These are phyloP conservation scores for Acidomyces sp. DNA, from an alignment of 495 filamentous ascomycete species.

Conservation along the genomic window DNA sequence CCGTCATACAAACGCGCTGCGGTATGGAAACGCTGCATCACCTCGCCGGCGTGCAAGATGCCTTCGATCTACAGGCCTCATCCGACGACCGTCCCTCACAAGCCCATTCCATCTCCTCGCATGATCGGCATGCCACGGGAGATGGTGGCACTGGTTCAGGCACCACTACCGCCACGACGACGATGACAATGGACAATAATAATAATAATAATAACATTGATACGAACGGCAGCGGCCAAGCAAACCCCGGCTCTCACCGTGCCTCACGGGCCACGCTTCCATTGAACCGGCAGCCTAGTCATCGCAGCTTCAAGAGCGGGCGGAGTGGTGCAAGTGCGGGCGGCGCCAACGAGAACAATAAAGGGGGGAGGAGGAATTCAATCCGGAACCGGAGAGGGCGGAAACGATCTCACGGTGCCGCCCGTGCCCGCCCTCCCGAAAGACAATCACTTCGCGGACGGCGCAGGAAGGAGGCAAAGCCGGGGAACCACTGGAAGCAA, in stretches of 20 bases:
- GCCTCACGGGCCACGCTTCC: constrained; percentile 12
- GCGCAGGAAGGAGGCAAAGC: constrained; percentile 1
- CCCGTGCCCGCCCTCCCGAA: background rate
- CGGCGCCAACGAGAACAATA: background rate
- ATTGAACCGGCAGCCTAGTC: constrained; percentile 8
- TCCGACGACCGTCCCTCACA: constrained; percentile 5
- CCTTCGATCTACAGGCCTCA: constrained; percentile 1
- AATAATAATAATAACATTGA: background rate
- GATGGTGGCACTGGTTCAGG: no score
- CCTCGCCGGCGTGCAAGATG: constrained; percentile 11
- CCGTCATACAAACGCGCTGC: no score
- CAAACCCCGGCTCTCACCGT: background rate
- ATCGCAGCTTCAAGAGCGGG: constrained; percentile 10
- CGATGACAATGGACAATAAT: no score
- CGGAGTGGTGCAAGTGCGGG: background rate
- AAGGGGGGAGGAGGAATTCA: background rate
- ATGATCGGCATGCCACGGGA: no score
- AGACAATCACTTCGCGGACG: background rate
- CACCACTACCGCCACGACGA: background rate
- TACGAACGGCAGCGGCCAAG: background rate
- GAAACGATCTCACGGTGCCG: background rate
- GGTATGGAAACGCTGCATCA: constrained; percentile 11
- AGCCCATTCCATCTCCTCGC: background rate
- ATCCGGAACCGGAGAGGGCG: background rate
- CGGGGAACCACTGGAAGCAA: background rate